Base-by-base conservation (phyloP, 495 filamentous ascomycete genomes). In the Penicillium paradoxum region DNA sequence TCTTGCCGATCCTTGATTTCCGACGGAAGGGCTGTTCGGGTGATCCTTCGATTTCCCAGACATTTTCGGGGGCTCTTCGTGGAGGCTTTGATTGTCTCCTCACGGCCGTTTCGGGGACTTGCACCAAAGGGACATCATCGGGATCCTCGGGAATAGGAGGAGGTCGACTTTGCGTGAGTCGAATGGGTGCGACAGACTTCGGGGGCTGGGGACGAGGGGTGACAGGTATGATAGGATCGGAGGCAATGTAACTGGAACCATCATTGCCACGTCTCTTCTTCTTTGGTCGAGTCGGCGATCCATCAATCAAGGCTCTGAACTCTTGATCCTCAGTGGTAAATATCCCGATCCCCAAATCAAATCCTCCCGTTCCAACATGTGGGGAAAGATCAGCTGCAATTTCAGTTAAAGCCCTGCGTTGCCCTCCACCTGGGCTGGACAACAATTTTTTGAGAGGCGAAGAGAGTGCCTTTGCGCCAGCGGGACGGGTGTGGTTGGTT, bases 351-450 rank as follows among this genome's bases (percentile, higher is more conserved):
- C 72, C 67, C 7, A 76, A 42, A 36, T 77, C 74, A n/a, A 70
- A 67, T 11, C 54, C 56, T 29, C 59, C 61, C 10, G 51, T 60
- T 21, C 60, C 63, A 34, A 68, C 64, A 27, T 69, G 64, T 2
- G 76, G 76, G 6, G 75, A 74, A 34, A 60, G 62, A 34, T 79
- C 73, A 0, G 66, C 67, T 5, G 71, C 74, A 55, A 80, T 79
- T 18, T 78, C 73, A 7, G 73, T 72, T 43, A 80, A 55, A 32
- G 66, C 63, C 38, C 73, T 68, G 15, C 73, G 69, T 36, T 71
- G 73, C 29, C 68, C 65, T 30, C 70, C 71, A 40, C 75, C 76
- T 8, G 71, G 73, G 37, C 65, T 73, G 7, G 76, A 69, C 15
- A 72, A 54, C 15, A 75, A 62, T 18, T 67, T 56, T 42, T 72